Evolutionary conservation across 306 rosid species (phyloP).

Genomic region (Dalbergia cochinchinensis): DNA sequence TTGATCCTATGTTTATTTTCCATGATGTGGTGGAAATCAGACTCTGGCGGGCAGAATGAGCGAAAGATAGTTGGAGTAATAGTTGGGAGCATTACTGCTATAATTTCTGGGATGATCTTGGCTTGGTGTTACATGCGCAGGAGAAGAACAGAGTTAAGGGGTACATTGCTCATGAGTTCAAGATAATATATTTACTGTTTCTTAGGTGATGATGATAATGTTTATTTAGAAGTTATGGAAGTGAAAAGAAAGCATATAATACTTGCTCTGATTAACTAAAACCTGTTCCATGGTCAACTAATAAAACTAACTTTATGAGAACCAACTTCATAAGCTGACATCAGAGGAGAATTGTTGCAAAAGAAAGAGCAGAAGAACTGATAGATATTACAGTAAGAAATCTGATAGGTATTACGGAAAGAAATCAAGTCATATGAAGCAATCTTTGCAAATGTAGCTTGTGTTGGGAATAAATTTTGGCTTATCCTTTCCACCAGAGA

Average conservation of each 20-base stretch:
- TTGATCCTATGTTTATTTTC: neutral
- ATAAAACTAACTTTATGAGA: neutral
- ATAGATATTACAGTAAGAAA: neutral
- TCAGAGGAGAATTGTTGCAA: neutral
- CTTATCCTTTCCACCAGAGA: neutral
- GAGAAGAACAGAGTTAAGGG: conserved; percentile 3
- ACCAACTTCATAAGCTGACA: neutral
- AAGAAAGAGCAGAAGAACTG: neutral
- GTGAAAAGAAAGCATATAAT: neutral
- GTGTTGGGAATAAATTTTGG: neutral
- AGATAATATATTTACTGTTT: neutral
- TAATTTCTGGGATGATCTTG: conserved; percentile 26
- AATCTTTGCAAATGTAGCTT: neutral
- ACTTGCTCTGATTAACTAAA: neutral
- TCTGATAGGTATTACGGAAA: too few relatives aligned
- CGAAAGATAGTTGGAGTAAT: neutral
- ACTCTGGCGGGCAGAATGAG: neutral
- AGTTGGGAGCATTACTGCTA: conserved; percentile 17
- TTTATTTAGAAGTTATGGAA: neutral
- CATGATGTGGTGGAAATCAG: neutral
- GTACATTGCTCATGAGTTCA: neutral
- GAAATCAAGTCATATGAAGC: neutral
- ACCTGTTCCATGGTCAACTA: neutral
- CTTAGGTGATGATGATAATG: neutral
- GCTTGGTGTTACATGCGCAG: conserved; percentile 5